A percentile compares a stretch with the other conserved stretches of the same genome.
Evolutionary conservation across 2,329 filamentous ascomycete genomes (phyloP).

Genomic region (Keithomyces neogunnii): DNA sequence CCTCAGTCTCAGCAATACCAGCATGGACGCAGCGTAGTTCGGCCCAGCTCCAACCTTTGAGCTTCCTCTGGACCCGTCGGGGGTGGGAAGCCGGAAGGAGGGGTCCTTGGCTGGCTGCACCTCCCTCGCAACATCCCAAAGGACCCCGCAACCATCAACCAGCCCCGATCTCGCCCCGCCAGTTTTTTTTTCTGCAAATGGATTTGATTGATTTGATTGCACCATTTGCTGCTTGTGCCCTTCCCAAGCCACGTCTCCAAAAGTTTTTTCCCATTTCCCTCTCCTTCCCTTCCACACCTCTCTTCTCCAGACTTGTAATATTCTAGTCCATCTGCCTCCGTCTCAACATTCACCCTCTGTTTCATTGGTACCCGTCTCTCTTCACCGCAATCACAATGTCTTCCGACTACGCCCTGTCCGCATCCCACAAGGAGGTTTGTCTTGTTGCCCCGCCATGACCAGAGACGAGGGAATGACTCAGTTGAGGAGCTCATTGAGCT

Average conservation of each 20-base stretch:
- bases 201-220: not conserved
- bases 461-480: conserved; percentile 14
- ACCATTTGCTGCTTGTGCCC: conserved; percentile 1
- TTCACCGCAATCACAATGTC: conserved; percentile 25
- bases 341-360: not conserved
- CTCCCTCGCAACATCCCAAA: not conserved
- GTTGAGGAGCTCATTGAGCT: not conserved
- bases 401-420: conserved; percentile 43
- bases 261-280: not conserved
- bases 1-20: too few species aligned
- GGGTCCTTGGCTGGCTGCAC: not conserved
- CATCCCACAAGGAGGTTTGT: conserved; percentile 46
- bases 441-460: conserved; percentile 3
- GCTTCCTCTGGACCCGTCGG: too few species aligned
- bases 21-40: too few species aligned
- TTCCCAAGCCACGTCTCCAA: conserved; percentile 1
- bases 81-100: too few species aligned
- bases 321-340: not conserved
- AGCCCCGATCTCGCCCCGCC: conserved; percentile 1
- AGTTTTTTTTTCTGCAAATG: conserved; percentile 2
- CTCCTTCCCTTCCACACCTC: not conserved
- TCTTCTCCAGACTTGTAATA: not conserved
- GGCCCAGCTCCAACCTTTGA: too few species aligned
- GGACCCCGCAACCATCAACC: conserved; percentile 1
- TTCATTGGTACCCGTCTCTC: conserved; percentile 3